Conservation (phyloP, 345 rosid genomes). For the Alliaria petiolata region DNA sequence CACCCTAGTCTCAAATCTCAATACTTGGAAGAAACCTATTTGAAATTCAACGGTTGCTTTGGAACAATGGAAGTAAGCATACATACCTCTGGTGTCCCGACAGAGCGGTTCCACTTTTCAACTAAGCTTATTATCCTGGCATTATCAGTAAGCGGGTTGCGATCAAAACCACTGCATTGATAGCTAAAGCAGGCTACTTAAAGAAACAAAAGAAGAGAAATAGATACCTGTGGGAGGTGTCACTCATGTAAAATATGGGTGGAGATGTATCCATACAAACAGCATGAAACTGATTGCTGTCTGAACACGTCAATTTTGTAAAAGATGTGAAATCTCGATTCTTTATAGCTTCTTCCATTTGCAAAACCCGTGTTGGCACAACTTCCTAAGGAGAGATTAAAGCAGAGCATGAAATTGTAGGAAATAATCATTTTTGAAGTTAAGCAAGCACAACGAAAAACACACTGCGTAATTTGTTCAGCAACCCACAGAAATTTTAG, state of each 20-base stretch:
- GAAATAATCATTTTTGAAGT: neutral
- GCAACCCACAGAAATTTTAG: neutral
- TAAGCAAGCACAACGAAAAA: neutral
- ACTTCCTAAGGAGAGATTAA: slow-evolving; percentile 50
- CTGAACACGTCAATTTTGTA: slow-evolving; percentile 74
- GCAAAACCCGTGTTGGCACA: slow-evolving; percentile 67
- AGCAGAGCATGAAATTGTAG: neutral
- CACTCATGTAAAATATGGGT: slow-evolving; percentile 97
- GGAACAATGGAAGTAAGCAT: neutral
- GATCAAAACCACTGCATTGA: neutral
- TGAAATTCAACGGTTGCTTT: neutral
- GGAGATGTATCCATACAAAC: slow-evolving; percentile 91
- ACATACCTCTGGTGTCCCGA: slow-evolving; percentile 73
- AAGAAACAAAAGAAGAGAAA: neutral
- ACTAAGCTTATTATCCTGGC: slow-evolving; percentile 78
- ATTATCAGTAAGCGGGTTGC: neutral
- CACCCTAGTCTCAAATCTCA: neutral
- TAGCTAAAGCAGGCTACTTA: neutral
- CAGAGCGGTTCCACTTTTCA: slow-evolving; percentile 84
- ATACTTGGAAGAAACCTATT: neutral
- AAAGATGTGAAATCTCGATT: slow-evolving; percentile 70
- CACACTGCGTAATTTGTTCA: neutral
- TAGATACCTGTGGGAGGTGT: slow-evolving; percentile 87
- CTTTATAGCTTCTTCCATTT: slow-evolving; percentile 88
- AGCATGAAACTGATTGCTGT: slow-evolving; percentile 98